These are phyloP conservation scores for Sphagnum fallax DNA, from an alignment of 228 moss, liverwort and hornwort genomes.

Conservation along the genomic window DNA sequence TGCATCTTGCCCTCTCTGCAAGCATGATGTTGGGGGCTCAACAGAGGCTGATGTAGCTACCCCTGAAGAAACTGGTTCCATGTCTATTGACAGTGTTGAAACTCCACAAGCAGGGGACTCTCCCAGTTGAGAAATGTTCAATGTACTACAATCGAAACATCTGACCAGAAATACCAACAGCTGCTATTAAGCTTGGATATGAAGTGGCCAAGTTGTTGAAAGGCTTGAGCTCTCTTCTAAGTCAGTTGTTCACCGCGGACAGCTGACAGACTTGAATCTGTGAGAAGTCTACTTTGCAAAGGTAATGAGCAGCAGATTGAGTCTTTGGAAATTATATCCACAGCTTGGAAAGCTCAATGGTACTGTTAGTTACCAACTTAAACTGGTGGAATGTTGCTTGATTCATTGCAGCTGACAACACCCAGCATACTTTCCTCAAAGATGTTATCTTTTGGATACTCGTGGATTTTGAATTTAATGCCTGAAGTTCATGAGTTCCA, in stretches of 20 bases:
- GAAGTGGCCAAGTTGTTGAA: not conserved
- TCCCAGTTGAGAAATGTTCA: conserved; percentile 14
- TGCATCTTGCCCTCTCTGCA: conserved; percentile 58
- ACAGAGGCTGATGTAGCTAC: conserved; percentile 3
- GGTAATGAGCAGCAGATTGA: no score
- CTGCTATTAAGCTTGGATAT: conserved; percentile 1
- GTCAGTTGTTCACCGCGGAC: not conserved
- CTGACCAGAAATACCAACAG: not conserved
- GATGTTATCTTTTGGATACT: no score
- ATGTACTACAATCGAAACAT: not conserved
- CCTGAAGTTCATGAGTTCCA: no score
- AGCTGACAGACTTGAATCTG: no score
- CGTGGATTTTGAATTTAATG: no score
- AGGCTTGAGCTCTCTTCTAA: conserved; percentile 8
- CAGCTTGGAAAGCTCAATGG: no score
- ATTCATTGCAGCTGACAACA: no score
- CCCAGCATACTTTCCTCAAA: no score
- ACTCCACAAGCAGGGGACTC: conserved; percentile 8
- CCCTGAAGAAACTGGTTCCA: conserved; percentile 14
- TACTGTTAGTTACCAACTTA: no score
- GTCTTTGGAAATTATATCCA: no score
- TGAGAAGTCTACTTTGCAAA: no score
- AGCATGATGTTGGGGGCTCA: conserved; percentile 44
- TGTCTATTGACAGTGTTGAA: conserved; percentile 14
- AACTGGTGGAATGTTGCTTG: no score